Base-by-base conservation (phyloP, 2,329 filamentous ascomycete species). In the Diaporthe humulicola region DNA sequence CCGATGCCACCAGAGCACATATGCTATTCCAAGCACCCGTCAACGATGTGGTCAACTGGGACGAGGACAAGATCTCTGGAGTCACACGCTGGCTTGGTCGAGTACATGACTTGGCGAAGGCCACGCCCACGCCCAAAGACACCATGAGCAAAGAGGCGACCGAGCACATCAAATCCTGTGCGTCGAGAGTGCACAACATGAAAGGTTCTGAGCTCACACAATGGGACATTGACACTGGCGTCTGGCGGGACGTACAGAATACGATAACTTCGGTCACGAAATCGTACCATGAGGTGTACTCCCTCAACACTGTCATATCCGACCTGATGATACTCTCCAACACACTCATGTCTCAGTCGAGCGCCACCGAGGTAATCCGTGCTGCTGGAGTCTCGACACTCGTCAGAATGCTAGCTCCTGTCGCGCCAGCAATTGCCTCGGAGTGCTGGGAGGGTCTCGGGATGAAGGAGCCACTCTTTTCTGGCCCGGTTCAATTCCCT, bases 11-110 rank as follows among this genome's bases (percentile, higher is more conserved):
- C 2, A 88, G 95, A 73, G 95, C 95, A 5, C 95, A 98, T 81
- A 94, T 98, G 81, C 88, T 98, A 9, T 98, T 98, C 86, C 94
- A 96, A 79, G 95, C 95, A 0, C 95, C 95, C 0, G 93, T 97
- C 19, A 91, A 88, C 56, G 95, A 98, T 73, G 90, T 97, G 1
- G 88, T 98, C 2, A 94, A 97, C 82, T 98, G 95, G 95, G 95
- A 98, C 71, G 94, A 95, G 80, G 86, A 89, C 54, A 96, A 95
- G 82, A 96, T 98, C 67, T 86, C 92, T 0, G 95, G 95, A 3
- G 90, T 97, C 25, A 93, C 94, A 67, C 90, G 95, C 70, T 98
- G 95, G 95, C 88, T 98, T 22, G 87, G 88, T 4, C 89, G 93
- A 28, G 81, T 97, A 22, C 86, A 92, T 82, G 90, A 92, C 58